These are phyloP conservation scores for Mallotus repandus DNA, from an alignment of 441 rosid species.

Conservation along the genomic window DNA sequence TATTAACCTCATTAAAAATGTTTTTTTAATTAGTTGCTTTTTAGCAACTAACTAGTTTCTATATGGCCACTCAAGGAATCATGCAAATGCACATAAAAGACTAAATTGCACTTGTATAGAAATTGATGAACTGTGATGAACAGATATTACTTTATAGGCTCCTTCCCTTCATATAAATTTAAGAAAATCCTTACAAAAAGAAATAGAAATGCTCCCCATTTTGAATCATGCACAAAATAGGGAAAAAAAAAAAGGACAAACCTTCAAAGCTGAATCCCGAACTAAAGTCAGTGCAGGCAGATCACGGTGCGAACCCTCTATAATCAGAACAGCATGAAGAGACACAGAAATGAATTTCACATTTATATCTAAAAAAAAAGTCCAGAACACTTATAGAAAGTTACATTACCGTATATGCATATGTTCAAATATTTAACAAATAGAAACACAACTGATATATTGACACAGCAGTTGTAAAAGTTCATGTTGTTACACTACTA, in stretches of 20 bases:
- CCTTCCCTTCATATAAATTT: too few species aligned
- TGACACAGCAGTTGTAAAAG: not conserved
- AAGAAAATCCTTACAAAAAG: too few species aligned
- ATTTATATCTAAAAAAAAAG: constrained; percentile 1
- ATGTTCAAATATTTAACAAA: constrained; percentile 5
- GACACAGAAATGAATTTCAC: constrained; percentile 15
- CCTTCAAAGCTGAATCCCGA: constrained; percentile 78
- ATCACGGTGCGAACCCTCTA: constrained; percentile 93
- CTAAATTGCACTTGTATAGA: not conserved
- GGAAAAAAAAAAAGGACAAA: constrained; percentile 19
- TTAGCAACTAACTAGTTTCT: not conserved
- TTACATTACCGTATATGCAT: not conserved
- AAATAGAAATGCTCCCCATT: not conserved
- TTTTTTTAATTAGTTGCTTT: not conserved
- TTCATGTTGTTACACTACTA: not conserved
- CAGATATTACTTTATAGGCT: not conserved
- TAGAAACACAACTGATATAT: not conserved
- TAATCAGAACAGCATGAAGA: constrained; percentile 25
- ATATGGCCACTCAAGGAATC: not conserved
- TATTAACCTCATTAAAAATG: not conserved
- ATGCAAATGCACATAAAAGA: not conserved
- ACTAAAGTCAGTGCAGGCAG: constrained; percentile 74
- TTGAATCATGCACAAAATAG: not conserved
- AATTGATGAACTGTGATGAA: not conserved
- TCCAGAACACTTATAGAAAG: not conserved